phyloP scores from a whole-genome alignment of 495 filamentous ascomycete genomes.

The Penicillium canescens region DNA sequence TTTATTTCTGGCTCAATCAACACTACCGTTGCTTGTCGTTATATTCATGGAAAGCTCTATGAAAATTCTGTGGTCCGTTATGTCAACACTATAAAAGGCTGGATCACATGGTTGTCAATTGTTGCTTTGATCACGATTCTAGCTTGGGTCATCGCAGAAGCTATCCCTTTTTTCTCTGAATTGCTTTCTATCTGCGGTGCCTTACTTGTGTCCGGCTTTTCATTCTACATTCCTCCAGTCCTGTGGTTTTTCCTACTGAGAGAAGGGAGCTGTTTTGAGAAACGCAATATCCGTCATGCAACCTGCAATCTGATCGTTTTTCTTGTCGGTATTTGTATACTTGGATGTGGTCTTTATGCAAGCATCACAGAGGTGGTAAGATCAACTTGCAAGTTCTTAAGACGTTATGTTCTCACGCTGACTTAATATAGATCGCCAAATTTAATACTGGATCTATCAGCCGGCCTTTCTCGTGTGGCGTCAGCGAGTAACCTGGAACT shows the following conservation, averaged over 20 bases:
- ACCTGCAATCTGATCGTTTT: constrained; percentile 12
- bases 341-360: constrained; percentile 13
- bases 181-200: constrained; percentile 59
- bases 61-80: constrained; percentile 52
- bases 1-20: constrained; percentile 68
- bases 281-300: constrained; percentile 6
- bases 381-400: neutral
- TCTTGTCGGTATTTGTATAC: constrained; percentile 4
- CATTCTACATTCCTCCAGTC: constrained; percentile 42
- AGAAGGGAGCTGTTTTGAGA: constrained; percentile 23
- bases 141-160: constrained; percentile 66
- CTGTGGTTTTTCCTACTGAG: constrained; percentile 63
- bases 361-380: constrained; percentile 14
- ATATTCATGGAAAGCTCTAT: constrained; percentile 61
- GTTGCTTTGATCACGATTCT: constrained; percentile 55
- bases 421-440: neutral
- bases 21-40: constrained; percentile 58
- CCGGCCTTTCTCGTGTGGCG: constrained; percentile 6
- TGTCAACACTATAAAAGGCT: constrained; percentile 60
- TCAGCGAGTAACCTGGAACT: neutral
- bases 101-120: constrained; percentile 58
- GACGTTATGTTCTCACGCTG: neutral
- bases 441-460: constrained; percentile 1
- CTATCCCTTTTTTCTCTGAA: constrained; percentile 69
- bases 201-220: constrained; percentile 32